Evolutionary conservation across 257 asterid species (phyloP), one percentile per base, ranked within the genome.

Genomic region (Nicotiana obtusifolia): DNA sequence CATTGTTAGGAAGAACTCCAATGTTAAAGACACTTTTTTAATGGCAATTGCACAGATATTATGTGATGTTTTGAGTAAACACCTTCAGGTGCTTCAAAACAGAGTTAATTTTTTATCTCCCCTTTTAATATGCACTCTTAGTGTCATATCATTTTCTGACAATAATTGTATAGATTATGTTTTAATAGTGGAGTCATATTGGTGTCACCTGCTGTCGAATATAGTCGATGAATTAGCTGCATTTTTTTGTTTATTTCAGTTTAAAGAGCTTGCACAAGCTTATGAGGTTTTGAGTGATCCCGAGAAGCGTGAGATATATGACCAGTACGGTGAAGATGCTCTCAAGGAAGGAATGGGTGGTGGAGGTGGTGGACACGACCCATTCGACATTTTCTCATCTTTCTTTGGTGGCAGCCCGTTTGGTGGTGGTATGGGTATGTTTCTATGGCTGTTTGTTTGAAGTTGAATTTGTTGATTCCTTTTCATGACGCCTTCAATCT

Each of bases 311-410:
- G 86, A 83, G 31, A 76, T 84, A 22, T 84, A 84, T 66, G 87
- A 84, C 47, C 84, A 84, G 82, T 84, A 82, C 49, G 87, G 87
- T 33, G 87, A 81, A 60, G 85, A 85, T 82, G 87, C 87, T 33
- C 85, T 84, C 16, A 84, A 81, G 67, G 87, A 84, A 80, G 86
- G 86, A 73, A 80, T 84, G 86, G 86, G 86, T 0, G 82, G 86
- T 20, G 84, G 86, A 14, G 87, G 85, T 31, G 87, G 87, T 54
- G 80, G 80, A 80, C 87, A 85, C 4, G 87, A 85, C 33, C 87
- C 87, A 49, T 85, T 85, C 49, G 87, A 85, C 53, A 85, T 85
- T 19, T 85, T 85, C 83, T 69, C 80, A 15, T 82, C 85, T 47
- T 85, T 85, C 83, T 85, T 85, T 47, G 85, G 85, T 85, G 87